Conservation (phyloP, 768 basidiomycete genomes). For the Fomitopsis pulvina region DNA sequence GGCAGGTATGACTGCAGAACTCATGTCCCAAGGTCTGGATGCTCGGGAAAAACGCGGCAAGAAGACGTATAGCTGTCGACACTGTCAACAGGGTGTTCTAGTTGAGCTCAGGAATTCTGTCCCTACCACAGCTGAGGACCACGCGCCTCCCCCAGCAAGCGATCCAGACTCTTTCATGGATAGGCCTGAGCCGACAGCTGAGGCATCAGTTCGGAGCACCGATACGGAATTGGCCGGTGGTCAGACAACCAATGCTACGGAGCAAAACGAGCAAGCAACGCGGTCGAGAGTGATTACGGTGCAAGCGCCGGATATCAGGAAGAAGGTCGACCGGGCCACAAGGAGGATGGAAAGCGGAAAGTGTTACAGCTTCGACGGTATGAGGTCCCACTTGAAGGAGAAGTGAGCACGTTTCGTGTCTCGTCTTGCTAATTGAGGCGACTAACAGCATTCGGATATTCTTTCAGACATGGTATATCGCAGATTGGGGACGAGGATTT, state of each 20-base stretch:
- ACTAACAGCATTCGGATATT: too few species aligned
- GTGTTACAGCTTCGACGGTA: conserved; percentile 44
- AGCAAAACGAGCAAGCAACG: neutral
- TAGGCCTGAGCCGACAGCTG: neutral
- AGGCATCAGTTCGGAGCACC: neutral
- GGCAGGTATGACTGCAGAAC: conserved; percentile 15
- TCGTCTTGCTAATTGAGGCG: conserved; percentile 4
- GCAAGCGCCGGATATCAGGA: conserved; percentile 3
- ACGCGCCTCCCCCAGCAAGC: neutral
- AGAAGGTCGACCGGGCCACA: conserved; percentile 1
- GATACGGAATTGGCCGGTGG: neutral
- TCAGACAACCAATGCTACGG: neutral
- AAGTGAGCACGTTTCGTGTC: conserved; percentile 37
- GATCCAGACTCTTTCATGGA: too few species aligned
- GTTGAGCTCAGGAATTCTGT: neutral
- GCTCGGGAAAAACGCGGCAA: conserved; percentile 26
- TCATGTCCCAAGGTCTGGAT: conserved; percentile 9
- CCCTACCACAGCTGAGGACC: neutral
- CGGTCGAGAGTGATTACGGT: neutral
- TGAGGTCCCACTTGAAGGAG: conserved; percentile 56
- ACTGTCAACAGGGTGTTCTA: conserved; percentile 31
- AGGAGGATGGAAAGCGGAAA: conserved; percentile 11
- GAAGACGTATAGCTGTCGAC: conserved; percentile 45
- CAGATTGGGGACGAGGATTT: conserved; percentile 51
- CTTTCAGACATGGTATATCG: conserved; percentile 41